Base-by-base conservation (phyloP, 106 monocot species). In the Apostasia ramifera region DNA sequence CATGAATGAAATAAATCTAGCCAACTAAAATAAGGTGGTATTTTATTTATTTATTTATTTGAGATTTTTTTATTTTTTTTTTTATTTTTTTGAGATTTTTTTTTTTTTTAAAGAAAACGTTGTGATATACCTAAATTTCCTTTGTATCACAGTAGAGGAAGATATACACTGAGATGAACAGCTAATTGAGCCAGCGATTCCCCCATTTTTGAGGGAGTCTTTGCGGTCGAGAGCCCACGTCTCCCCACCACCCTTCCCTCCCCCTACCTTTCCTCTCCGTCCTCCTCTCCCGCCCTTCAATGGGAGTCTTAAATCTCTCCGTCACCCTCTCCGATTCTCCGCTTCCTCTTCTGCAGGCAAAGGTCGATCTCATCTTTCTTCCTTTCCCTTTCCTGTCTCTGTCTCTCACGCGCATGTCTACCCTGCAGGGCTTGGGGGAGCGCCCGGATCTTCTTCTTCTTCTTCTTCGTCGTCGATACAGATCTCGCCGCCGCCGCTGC, bases 201-300 rank as follows among this genome's bases (percentile, higher is more conserved):
- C 9, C 9, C 61, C 5, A 6, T 13, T 47, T 60, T 67, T 75
- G 58, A 51, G 47, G 5, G 0, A 26, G 59, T 74, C 64, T 69
- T 0, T 59, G 59, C 12, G 70, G 63, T 70, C 14, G 72, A 40
- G 53, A 79, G 58, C 57, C 44, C n/a, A 50, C 42, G 44, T 44
- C 53, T 62, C 62, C 5, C 62, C 6, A 1, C 42, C 44, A 26
- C 26, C 53, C 61, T 54, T 57, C 44, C 72, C 65, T 9, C 56
- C 71, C 60, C 80, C 74, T 63, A 42, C 65, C 57, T 66, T 57
- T 52, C 70, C 68, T 74, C 73, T 42, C 40, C 44, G 51, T 11
- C 55, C 47, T 11, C 46, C 40, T 58, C 53, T 51, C 55, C 37
- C 64, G n/a, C 47, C 59, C 59, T 11, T 50, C 41, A 58, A 73